Evolutionary conservation across 2,329 filamentous ascomycete species (phyloP).

Genomic region (Microcyclosporella mali): DNA sequence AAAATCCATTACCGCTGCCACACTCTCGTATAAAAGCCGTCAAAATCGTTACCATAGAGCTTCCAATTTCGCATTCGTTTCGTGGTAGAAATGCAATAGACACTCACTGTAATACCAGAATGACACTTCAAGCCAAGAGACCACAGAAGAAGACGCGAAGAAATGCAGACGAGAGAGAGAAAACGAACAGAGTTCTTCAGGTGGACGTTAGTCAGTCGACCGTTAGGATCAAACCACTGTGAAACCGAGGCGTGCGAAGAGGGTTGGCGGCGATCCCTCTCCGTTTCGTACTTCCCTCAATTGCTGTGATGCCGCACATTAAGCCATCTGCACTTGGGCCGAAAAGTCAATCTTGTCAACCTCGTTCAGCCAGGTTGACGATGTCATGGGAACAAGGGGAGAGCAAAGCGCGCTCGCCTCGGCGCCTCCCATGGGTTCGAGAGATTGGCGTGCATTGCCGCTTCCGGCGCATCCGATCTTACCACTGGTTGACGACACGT

Average conservation of each 20-base stretch:
- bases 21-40: neutral
- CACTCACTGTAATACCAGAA: neutral
- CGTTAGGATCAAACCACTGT: no score
- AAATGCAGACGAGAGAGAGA: neutral
- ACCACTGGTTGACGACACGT: neutral
- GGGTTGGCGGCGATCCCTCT: no score
- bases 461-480: neutral
- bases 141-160: neutral
- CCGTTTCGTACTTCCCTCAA: no score
- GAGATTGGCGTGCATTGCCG: neutral
- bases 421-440: no score
- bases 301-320: neutral
- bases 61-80: neutral
- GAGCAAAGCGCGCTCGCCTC: neutral
- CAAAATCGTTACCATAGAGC: neutral
- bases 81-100: neutral
- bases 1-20: slow-evolving; percentile 8
- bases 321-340: no score
- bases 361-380: neutral
- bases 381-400: neutral
- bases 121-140: neutral
- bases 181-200: neutral
- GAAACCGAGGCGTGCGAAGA: no score
- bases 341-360: neutral
- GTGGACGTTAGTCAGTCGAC: slow-evolving; percentile 1